Evolutionary conservation across 2,329 filamentous ascomycete species (phyloP).

Genomic region (Berkeleyomyces rouxiae): DNA sequence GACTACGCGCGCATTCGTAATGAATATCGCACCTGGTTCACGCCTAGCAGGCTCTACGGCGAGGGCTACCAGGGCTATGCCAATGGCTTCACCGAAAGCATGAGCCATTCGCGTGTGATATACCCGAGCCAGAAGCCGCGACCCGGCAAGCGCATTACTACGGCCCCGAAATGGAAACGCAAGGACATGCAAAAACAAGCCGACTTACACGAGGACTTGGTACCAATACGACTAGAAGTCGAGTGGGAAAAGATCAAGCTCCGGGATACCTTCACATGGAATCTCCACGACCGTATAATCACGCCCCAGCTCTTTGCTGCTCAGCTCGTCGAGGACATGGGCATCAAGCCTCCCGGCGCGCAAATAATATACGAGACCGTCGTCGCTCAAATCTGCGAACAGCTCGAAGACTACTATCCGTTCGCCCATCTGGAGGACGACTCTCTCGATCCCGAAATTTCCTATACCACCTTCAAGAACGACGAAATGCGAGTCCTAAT

Average conservation of each 20-base stretch:
- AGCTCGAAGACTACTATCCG: slow-evolving; percentile 84
- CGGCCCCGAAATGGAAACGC: slow-evolving; percentile 54
- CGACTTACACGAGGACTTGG: slow-evolving; percentile 78
- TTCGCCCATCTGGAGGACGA: slow-evolving; percentile 83
- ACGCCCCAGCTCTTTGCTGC: slow-evolving; percentile 68
- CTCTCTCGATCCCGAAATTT: slow-evolving; percentile 71
- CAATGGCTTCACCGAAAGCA: slow-evolving; percentile 65
- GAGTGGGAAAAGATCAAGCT: slow-evolving; percentile 92
- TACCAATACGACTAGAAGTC: slow-evolving; percentile 80
- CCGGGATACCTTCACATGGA: slow-evolving; percentile 97
- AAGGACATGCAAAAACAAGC: slow-evolving; percentile 74
- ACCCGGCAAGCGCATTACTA: slow-evolving; percentile 59
- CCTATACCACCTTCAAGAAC: slow-evolving; percentile 91
- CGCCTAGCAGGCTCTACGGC: slow-evolving; percentile 43
- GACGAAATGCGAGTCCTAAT: slow-evolving; percentile 95
- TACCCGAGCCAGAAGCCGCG: slow-evolving; percentile 66
- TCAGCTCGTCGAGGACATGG: slow-evolving; percentile 82
- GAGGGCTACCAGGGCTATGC: slow-evolving; percentile 77
- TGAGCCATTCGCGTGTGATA: slow-evolving; percentile 50
- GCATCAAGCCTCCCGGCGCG: slow-evolving; percentile 53
- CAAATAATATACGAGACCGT: slow-evolving; percentile 47
- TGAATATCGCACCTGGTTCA: slow-evolving; percentile 39
- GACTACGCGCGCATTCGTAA: slow-evolving; percentile 48
- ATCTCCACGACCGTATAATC: slow-evolving; percentile 78
- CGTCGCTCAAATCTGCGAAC: slow-evolving; percentile 61